Base-by-base conservation (phyloP, 352 stramenopile genomes). In the Pythium dissimile region DNA sequence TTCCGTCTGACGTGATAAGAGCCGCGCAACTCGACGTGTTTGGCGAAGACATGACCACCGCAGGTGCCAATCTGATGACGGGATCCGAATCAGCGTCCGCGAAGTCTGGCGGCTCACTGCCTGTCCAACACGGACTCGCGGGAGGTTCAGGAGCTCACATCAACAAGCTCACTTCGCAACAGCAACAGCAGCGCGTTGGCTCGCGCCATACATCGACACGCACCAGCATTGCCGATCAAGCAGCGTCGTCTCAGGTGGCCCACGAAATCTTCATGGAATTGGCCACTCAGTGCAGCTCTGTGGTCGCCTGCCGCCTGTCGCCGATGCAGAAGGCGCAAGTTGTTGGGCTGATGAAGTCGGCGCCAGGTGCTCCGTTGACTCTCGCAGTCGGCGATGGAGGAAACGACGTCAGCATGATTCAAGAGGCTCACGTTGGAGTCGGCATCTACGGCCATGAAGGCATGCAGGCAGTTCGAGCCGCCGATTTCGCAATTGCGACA, bases 361-460 rank as follows among this genome's bases (percentile, higher is more conserved):
- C 80, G 3, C 75, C 80, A 5, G 77, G 73, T 1, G 67, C 80
- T 16, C 94, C 83, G 0, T 39, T 95, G 12, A 98, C 95, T 0
- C 74, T 99, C 5, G 96, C 97, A 5, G 97, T 99, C 47, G 97
- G 97, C 18, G 97, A 99, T 71, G 97, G 97, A 39, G 97, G 97
- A 1, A 99, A 99, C 64, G 97, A 99, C 66, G 97, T 99, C 21
- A 96, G 94, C 52, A 99, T 99, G 97, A 99, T 99, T 55, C 96
- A 99, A 79, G 95, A 98, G 72, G 97, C 97, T 30, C 93, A 99
- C 48, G 92, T 99, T 39, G 97, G 97, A 26, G 93, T 99, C 47
- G 97, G 98, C 3, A 99, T 99, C 55, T 98, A 96, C 41, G 97
- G 98, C 7, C 88, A 99, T 52, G 98, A 99, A 84, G 97, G 83